Percentiles rank a stretch among this genome's conserved stretches.
These are phyloP conservation scores for Xylaria sp. DNA, from an alignment of 495 filamentous ascomycete species.

Conservation along the genomic window DNA sequence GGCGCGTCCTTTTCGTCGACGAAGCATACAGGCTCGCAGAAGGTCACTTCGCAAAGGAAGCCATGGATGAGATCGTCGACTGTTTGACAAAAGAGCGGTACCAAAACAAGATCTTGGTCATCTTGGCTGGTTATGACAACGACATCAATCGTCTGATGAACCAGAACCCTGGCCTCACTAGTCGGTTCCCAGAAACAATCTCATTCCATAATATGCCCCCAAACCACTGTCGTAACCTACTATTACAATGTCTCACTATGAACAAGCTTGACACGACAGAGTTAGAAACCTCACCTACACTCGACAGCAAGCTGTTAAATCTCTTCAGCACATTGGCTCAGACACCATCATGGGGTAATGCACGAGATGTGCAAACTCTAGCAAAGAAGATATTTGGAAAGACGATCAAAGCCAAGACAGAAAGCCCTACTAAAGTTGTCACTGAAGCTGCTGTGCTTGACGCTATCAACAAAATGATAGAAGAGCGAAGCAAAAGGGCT, in stretches of 20 bases:
- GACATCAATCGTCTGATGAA: conserved; percentile 76
- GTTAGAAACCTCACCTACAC: conserved; percentile 43
- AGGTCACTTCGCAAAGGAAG: conserved; percentile 69
- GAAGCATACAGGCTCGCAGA: conserved; percentile 69
- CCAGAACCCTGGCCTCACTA: conserved; percentile 64
- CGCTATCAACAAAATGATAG: conserved; percentile 53
- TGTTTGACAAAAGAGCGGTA: conserved; percentile 69
- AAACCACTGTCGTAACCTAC: conserved; percentile 50
- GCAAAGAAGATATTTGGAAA: conserved; percentile 59
- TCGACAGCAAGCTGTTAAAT: conserved; percentile 40
- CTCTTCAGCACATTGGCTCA: conserved; percentile 52
- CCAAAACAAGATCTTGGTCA: conserved; percentile 69
- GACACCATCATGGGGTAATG: conserved; percentile 70
- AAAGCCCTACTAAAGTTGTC: conserved; percentile 32
- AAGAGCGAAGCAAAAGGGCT: conserved; percentile 48
- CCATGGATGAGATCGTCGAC: conserved; percentile 77
- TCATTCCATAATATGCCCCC: conserved; percentile 39
- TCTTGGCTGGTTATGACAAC: conserved; percentile 75
- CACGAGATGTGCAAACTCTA: conserved; percentile 67
- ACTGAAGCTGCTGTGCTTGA: conserved; percentile 45
- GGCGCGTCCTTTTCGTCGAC: conserved; percentile 71
- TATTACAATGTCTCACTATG: conserved; percentile 30
- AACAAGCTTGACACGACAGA: conserved; percentile 47
- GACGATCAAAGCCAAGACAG: conserved; percentile 45
- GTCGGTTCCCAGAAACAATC: conserved; percentile 61